Evolutionary conservation across 306 rosid species (phyloP).

Genomic region (Rosa persica): DNA sequence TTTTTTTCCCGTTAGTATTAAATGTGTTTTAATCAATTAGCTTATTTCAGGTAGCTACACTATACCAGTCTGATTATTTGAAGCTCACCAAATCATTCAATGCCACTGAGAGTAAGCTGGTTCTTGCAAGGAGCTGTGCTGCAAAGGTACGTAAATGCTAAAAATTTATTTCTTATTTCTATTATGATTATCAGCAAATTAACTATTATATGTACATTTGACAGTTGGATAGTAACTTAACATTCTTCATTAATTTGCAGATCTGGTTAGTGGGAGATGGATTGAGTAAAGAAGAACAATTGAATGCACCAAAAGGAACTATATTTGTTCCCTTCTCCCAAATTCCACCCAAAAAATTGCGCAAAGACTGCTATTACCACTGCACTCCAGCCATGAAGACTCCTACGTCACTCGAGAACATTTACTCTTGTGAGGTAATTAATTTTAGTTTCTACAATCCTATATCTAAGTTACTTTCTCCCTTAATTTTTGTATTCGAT

Average conservation of each 20-base stretch:
- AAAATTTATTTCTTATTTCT: neutral
- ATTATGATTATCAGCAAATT: neutral
- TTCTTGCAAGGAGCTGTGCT: conserved; percentile 39
- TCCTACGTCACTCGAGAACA: conserved; percentile 51
- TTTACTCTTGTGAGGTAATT: conserved; percentile 80
- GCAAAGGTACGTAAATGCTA: conserved; percentile 36
- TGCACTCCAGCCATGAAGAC: conserved; percentile 69
- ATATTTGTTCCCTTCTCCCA: conserved; percentile 69
- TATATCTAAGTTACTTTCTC: neutral
- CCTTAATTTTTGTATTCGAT: neutral
- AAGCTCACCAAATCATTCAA: conserved; percentile 40
- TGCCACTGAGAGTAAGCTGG: conserved; percentile 29
- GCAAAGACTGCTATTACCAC: conserved; percentile 67
- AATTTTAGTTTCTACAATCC: neutral
- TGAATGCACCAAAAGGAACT: conserved; percentile 68
- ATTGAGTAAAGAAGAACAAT: conserved; percentile 47
- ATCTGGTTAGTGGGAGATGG: conserved; percentile 76
- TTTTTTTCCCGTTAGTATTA: neutral
- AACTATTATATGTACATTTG: neutral
- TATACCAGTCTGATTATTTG: conserved; percentile 39
- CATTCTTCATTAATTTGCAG: conserved; percentile 21
- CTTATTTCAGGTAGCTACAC: conserved; percentile 42
- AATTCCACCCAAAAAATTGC: conserved; percentile 60
- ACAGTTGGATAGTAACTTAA: too few species aligned
- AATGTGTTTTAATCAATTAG: neutral